These are phyloP conservation scores for Coprinopsis cinerea DNA, from an alignment of 768 basidiomycete species.

Conservation along the genomic window DNA sequence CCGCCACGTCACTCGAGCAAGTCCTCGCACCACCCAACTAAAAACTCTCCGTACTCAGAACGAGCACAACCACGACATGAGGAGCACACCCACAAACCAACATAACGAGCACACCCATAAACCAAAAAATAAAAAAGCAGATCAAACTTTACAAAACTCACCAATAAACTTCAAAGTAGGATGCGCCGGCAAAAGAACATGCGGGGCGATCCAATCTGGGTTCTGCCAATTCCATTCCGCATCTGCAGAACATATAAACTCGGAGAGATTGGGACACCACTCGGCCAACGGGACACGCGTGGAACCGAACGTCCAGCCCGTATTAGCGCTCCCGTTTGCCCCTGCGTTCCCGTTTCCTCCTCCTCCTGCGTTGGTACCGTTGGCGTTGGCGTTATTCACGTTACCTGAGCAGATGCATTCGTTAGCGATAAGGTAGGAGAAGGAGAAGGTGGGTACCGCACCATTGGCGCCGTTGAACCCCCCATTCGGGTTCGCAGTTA, in stretches of 20 bases:
- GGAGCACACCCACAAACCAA: no score
- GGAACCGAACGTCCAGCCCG: not conserved
- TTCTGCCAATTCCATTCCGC: conserved; percentile 78
- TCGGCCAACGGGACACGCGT: conserved; percentile 45
- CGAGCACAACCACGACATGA: no score
- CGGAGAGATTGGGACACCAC: conserved; percentile 63
- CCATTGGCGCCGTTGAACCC: not conserved
- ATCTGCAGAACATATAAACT: conserved; percentile 72
- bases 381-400: not conserved
- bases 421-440: no score
- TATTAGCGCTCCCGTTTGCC: not conserved
- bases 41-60: no score
- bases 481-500: conserved; percentile 27
- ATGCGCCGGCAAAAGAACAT: conserved; percentile 63
- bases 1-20: no score
- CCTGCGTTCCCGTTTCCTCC: not conserved
- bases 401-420: no score
- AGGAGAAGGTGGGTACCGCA: no score
- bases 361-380: not conserved
- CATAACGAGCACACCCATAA: no score
- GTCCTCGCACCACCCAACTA: no score
- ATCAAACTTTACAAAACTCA: no score
- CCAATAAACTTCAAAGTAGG: conserved; percentile 59
- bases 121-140: no score
- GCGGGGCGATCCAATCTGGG: conserved; percentile 79